These are phyloP conservation scores for Tolypocladium capitatum DNA, from an alignment of 2,329 filamentous ascomycete species.

Conservation along the genomic window DNA sequence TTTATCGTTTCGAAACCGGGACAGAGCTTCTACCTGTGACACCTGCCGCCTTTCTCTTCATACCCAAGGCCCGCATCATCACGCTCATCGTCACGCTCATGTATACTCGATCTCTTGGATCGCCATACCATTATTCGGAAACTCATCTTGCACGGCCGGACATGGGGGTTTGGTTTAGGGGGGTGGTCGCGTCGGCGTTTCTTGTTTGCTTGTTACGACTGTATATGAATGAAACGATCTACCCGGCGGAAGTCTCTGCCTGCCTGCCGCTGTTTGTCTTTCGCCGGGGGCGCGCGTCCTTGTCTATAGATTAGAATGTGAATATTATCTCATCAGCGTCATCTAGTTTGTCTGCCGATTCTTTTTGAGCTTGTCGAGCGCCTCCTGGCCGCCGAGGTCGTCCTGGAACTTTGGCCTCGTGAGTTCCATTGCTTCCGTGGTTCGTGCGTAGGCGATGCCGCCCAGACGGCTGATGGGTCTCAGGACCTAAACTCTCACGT, in stretches of 20 bases:
- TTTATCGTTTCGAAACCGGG: constrained; percentile 62
- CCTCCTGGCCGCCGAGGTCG: constrained; percentile 39
- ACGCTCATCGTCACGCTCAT: not conserved
- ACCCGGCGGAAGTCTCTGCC: not conserved
- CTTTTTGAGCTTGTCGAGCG: constrained; percentile 41
- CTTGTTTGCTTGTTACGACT: not conserved
- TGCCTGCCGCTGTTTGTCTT: not conserved
- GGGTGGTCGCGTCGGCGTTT: not conserved
- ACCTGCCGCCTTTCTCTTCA: not conserved
- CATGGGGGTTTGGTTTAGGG: too few species aligned
- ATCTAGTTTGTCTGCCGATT: constrained; percentile 4
- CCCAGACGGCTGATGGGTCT: constrained; percentile 67
- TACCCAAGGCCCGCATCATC: not conserved
- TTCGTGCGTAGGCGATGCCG: constrained; percentile 71
- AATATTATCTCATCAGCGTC: not conserved
- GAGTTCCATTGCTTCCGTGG: constrained; percentile 59
- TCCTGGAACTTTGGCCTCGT: constrained; percentile 45
- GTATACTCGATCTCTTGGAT: too few species aligned
- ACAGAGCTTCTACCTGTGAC: constrained; percentile 40
- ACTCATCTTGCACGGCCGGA: not conserved
- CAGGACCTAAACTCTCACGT: constrained; percentile 37
- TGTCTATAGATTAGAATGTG: not conserved
- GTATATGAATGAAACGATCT: constrained; percentile 1
- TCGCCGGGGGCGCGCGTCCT: not conserved
- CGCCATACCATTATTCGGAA: not conserved